These are phyloP conservation scores for Excoecaria agallocha DNA, from an alignment of 345 rosid genomes.

Conservation along the genomic window DNA sequence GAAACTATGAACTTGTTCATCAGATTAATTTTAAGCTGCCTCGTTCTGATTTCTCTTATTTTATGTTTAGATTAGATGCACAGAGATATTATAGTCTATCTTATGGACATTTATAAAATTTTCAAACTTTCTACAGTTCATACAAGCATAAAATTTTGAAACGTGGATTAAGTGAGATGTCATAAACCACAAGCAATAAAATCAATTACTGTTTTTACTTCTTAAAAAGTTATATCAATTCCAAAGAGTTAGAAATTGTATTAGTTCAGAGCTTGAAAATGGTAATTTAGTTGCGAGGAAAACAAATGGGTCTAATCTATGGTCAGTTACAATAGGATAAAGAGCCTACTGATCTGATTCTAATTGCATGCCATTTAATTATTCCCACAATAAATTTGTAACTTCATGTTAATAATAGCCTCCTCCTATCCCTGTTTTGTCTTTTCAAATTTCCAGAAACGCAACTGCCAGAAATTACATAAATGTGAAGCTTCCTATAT, in stretches of 20 bases:
- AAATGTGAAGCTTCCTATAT: not conserved
- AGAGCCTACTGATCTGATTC: no score
- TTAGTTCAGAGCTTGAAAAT: conserved; percentile 7
- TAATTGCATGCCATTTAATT: no score
- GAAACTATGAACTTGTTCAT: not conserved
- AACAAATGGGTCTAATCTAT: no score
- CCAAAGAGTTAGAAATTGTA: not conserved
- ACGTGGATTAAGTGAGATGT: not conserved
- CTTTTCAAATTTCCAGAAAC: no score
- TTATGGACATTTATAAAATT: not conserved
- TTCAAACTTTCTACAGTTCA: not conserved
- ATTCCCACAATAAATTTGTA: no score
- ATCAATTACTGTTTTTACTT: no score
- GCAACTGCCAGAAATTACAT: not conserved
- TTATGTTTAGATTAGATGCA: not conserved
- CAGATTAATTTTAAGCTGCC: not conserved
- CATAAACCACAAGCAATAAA: no score
- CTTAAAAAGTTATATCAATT: no score
- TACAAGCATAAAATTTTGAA: not conserved
- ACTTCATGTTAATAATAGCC: no score
- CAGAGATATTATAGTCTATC: not conserved
- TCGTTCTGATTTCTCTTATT: not conserved
- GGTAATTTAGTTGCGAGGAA: not conserved
- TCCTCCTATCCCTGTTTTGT: no score
- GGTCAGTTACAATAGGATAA: no score